These are phyloP conservation scores for Globisporangium rhizosaccharum DNA, from an alignment of 352 stramenopile genomes.

Conservation along the genomic window DNA sequence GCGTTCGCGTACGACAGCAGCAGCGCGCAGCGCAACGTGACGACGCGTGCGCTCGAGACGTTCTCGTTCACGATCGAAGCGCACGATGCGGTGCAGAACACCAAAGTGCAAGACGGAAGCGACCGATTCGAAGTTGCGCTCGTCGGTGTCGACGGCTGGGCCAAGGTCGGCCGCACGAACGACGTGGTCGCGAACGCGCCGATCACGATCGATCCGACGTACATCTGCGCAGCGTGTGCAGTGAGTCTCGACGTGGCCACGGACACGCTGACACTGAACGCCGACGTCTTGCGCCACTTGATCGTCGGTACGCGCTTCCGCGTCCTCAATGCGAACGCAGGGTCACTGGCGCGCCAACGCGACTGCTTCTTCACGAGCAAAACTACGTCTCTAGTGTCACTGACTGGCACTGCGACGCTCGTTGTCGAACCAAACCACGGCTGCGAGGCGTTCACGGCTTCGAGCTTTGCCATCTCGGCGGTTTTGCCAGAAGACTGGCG, in stretches of 20 bases:
- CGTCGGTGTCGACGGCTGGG: constrained; percentile 80
- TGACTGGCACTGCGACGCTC: constrained; percentile 21
- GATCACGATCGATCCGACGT: constrained; percentile 36
- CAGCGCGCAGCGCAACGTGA: constrained; percentile 20
- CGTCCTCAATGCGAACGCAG: constrained; percentile 54
- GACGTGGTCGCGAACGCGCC: constrained; percentile 43
- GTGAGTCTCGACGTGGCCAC: constrained; percentile 33
- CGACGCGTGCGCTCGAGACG: constrained; percentile 32
- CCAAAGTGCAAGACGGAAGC: constrained; percentile 81
- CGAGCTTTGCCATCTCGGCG: constrained; percentile 42
- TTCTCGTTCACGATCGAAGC: constrained; percentile 80
- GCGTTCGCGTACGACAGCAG: constrained; percentile 22
- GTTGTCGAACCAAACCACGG: constrained; percentile 45
- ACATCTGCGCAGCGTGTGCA: constrained; percentile 54
- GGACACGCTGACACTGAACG: constrained; percentile 48
- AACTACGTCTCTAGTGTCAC: constrained; percentile 30
- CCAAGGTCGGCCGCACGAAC: constrained; percentile 80
- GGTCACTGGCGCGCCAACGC: constrained; percentile 34
- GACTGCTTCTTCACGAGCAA: constrained; percentile 74
- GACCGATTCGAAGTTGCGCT: constrained; percentile 83
- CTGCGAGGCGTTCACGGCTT: constrained; percentile 42
- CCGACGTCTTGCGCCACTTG: constrained; percentile 49
- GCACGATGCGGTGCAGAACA: constrained; percentile 72
- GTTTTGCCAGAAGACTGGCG: constrained; percentile 53
- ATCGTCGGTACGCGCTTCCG: constrained; percentile 55